phyloP scores from a whole-genome alignment of 495 filamentous ascomycete genomes.

The Podospora tetraspora region DNA sequence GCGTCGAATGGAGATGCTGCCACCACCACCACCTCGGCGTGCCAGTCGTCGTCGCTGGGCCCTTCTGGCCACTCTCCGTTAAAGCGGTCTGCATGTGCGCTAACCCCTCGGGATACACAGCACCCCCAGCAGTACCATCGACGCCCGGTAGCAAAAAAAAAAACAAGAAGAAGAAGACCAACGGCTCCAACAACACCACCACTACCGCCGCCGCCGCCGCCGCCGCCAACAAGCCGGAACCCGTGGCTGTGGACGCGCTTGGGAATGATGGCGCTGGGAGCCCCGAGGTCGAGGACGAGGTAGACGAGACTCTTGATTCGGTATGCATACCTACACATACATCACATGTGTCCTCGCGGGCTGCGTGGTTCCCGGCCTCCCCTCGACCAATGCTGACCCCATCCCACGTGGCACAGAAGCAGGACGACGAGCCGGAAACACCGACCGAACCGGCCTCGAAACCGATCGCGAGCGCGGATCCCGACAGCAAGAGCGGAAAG shows the following conservation, averaged over 20 bases:
- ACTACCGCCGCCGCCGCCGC: constrained; percentile 36
- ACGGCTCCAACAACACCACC: constrained; percentile 42
- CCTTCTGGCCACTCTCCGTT: background rate
- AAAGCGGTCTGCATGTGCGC: constrained; percentile 16
- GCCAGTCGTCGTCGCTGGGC: background rate
- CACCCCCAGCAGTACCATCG: constrained; percentile 11
- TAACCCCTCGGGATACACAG: constrained; percentile 16
- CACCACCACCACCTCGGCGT: background rate
- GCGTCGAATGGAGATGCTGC: constrained; percentile 1
- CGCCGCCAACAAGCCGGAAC: constrained; percentile 27
- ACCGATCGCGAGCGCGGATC: background rate
- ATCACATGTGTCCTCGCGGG: constrained; percentile 11
- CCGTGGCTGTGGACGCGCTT: constrained; percentile 13
- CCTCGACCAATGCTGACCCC: background rate
- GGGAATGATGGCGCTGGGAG: constrained; percentile 35
- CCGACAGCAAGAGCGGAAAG: constrained; percentile 2
- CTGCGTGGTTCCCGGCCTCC: background rate
- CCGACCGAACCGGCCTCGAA: constrained; percentile 3
- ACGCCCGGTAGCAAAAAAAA: constrained; percentile 15
- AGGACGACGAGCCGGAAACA: constrained; percentile 8
- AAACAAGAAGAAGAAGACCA: constrained; percentile 63
- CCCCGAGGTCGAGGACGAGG: constrained; percentile 26
- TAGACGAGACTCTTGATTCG: constrained; percentile 25
- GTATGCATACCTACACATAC: constrained; percentile 15
- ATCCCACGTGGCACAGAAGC: background rate